These are phyloP conservation scores for Sporothrix variecibatus DNA, from an alignment of 2,329 filamentous ascomycete genomes.

Conservation along the genomic window DNA sequence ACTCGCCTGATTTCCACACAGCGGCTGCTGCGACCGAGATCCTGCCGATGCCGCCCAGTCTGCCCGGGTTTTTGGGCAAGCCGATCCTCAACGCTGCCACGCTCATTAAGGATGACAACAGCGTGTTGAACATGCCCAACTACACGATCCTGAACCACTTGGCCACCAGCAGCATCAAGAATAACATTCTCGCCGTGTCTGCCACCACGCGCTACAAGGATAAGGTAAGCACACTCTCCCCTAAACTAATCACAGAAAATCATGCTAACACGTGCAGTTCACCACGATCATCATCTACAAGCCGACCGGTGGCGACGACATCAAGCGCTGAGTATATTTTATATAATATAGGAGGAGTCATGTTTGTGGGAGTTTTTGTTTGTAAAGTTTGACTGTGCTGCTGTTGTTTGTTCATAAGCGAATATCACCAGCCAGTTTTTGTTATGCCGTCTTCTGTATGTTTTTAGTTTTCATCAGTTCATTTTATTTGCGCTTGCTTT, in stretches of 20 bases:
- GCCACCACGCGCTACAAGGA: slow-evolving; percentile 96
- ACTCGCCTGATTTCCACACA: slow-evolving; percentile 71
- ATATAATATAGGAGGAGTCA: background rate
- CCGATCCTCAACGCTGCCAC: slow-evolving; percentile 90
- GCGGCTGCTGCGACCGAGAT: slow-evolving; percentile 75
- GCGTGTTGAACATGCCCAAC: slow-evolving; percentile 94
- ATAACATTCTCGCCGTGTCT: slow-evolving; percentile 90
- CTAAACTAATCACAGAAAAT: background rate
- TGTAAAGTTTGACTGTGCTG: background rate
- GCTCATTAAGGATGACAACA: slow-evolving; percentile 96
- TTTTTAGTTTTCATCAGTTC: background rate
- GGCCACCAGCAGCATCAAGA: slow-evolving; percentile 97
- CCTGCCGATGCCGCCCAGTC: slow-evolving; percentile 76
- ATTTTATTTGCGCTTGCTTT: background rate
- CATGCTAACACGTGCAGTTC: slow-evolving; percentile 61
- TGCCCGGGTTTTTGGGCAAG: slow-evolving; percentile 90
- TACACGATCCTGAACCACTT: slow-evolving; percentile 96
- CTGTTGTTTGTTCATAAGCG: background rate
- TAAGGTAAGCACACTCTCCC: slow-evolving; percentile 60
- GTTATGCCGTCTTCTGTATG: background rate
- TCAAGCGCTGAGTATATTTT: slow-evolving; percentile 30
- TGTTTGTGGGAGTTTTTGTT: background rate
- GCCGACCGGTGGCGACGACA: slow-evolving; percentile 65
- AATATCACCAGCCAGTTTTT: background rate
- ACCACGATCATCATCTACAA: slow-evolving; percentile 98